These are phyloP conservation scores for Prunus mongolica DNA, from an alignment of 306 rosid species.

Conservation along the genomic window DNA sequence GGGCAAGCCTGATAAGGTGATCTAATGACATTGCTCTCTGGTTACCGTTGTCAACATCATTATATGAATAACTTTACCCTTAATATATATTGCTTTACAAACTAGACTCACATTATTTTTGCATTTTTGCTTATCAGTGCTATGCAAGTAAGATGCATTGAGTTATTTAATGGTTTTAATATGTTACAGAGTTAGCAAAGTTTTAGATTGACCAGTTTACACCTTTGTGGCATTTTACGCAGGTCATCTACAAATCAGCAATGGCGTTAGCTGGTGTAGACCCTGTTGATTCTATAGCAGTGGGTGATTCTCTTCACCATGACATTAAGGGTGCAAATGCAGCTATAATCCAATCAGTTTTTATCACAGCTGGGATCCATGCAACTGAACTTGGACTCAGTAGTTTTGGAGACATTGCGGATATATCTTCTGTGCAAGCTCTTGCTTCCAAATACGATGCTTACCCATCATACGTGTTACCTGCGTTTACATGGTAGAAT, in stretches of 20 bases:
- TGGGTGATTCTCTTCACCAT: slow-evolving; percentile 94
- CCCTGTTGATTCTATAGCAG: slow-evolving; percentile 64
- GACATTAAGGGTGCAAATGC: slow-evolving; percentile 95
- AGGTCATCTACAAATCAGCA: slow-evolving; percentile 80
- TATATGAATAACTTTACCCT: not conserved
- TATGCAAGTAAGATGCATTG: not conserved
- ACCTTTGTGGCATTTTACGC: not conserved
- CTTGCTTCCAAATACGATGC: slow-evolving; percentile 61
- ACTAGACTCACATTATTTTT: slow-evolving; percentile 1
- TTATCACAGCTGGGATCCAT: slow-evolving; percentile 79
- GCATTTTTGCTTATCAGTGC: not conserved
- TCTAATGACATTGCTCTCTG: not conserved
- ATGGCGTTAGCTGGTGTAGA: slow-evolving; percentile 68
- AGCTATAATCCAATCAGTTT: slow-evolving; percentile 63
- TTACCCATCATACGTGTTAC: slow-evolving; percentile 70
- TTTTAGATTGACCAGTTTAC: slow-evolving; percentile 5
- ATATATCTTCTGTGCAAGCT: slow-evolving; percentile 53
- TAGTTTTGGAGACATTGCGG: slow-evolving; percentile 55
- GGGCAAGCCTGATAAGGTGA: slow-evolving; percentile 96
- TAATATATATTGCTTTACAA: not conserved
- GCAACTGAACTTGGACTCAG: slow-evolving; percentile 70
- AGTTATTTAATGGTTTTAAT: not conserved
- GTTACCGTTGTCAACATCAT: slow-evolving; percentile 9
- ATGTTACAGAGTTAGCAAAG: not conserved
- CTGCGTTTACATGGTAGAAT: slow-evolving; percentile 71